Conservation (phyloP, 345 rosid species). For the Citrus glauca region DNA sequence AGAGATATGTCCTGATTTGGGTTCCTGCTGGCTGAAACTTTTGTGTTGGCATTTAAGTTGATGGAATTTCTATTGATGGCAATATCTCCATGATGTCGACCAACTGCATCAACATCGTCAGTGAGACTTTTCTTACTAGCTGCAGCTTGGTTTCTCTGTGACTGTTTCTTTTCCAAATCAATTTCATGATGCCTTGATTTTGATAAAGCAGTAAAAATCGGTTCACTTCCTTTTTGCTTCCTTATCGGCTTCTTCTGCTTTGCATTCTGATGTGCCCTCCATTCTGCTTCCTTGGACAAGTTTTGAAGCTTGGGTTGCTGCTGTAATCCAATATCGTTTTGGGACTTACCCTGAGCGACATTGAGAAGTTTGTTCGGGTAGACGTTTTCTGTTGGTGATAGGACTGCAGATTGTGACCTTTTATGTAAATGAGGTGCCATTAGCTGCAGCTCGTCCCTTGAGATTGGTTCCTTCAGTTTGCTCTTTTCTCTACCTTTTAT, state of each 20-base stretch:
- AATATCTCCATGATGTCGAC: slow-evolving; percentile 18
- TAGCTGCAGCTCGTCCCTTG: slow-evolving; percentile 34
- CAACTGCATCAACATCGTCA: slow-evolving; percentile 19
- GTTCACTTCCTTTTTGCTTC: slow-evolving; percentile 29
- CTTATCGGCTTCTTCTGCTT: slow-evolving; percentile 32
- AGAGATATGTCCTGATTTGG: slow-evolving; percentile 9
- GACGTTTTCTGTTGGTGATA: slow-evolving; percentile 28
- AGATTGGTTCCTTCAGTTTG: slow-evolving; percentile 19
- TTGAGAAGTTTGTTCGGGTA: slow-evolving; percentile 19
- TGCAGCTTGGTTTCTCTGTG: slow-evolving; percentile 27
- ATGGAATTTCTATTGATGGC: slow-evolving; percentile 11
- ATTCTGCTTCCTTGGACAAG: slow-evolving; percentile 25
- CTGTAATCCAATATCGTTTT: slow-evolving; percentile 16
- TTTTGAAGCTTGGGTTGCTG: slow-evolving; percentile 21
- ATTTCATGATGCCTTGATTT: slow-evolving; percentile 18
- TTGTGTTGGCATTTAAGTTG: slow-evolving; percentile 9
- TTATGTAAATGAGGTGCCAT: slow-evolving; percentile 15
- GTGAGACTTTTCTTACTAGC: slow-evolving; percentile 28
- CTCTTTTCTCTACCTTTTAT: slow-evolving; percentile 26
- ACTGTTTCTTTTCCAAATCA: slow-evolving; percentile 31
- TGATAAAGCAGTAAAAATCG: slow-evolving; percentile 18
- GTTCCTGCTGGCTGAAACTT: slow-evolving; percentile 19
- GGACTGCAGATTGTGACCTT: slow-evolving; percentile 24
- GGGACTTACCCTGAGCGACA: slow-evolving; percentile 30
- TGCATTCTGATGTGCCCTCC: slow-evolving; percentile 21